phyloP scores from a whole-genome alignment of 352 stramenopile genomes.

The Pythium insidiosum region DNA sequence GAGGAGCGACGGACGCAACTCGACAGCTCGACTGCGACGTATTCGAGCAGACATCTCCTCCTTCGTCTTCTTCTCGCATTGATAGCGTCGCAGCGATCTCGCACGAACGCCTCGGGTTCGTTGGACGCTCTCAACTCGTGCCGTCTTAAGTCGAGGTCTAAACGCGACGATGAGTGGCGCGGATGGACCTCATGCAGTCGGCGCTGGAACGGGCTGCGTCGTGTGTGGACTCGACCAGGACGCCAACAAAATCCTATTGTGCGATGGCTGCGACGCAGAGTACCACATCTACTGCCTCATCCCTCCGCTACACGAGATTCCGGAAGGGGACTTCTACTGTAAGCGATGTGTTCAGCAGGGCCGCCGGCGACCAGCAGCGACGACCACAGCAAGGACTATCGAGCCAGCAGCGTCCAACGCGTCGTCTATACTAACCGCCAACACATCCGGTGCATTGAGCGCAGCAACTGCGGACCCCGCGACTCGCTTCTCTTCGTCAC shows the following conservation, averaged over 20 bases:
- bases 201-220: slow-evolving; percentile 27
- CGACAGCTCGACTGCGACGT: no score
- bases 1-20: no score
- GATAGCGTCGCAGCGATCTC: no score
- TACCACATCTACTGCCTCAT: slow-evolving; percentile 83
- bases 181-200: no score
- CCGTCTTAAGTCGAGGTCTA: no score
- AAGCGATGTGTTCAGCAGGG: slow-evolving; percentile 32
- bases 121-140: no score
- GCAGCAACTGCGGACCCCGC: not conserved
- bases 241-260: slow-evolving; percentile 75
- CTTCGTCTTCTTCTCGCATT: no score
- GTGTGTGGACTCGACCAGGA: slow-evolving; percentile 67
- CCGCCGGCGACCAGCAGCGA: not conserved
- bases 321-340: slow-evolving; percentile 77
- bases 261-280: slow-evolving; percentile 79
- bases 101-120: no score
- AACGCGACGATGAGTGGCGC: no score
- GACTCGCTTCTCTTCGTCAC: not conserved
- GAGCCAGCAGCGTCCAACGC: slow-evolving; percentile 12
- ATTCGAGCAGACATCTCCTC: no score
- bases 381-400: slow-evolving; percentile 25
- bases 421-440: not conserved
- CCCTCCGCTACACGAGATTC: slow-evolving; percentile 63
- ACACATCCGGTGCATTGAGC: not conserved